These are phyloP conservation scores for Botrytis cinerea DNA, from an alignment of 2,329 filamentous ascomycete species.

Conservation along the genomic window DNA sequence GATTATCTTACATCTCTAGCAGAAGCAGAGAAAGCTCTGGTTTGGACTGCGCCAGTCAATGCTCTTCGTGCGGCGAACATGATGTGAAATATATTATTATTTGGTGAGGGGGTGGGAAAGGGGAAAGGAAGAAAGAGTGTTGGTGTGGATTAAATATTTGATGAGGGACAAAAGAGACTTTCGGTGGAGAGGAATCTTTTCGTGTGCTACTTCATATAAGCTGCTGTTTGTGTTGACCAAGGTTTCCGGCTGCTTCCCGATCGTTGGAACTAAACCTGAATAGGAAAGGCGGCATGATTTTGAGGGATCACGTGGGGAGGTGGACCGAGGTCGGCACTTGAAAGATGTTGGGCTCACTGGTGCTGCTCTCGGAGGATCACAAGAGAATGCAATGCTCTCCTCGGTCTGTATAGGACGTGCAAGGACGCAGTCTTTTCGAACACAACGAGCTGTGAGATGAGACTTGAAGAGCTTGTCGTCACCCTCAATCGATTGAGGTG, in stretches of 20 bases:
- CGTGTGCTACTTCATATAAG: not conserved
- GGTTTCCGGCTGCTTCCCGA: slow-evolving; percentile 14
- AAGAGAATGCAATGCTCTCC: no score
- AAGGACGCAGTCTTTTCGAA: not conserved
- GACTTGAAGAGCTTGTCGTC: not conserved
- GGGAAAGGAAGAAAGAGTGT: slow-evolving; percentile 23
- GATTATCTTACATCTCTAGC: slow-evolving; percentile 67
- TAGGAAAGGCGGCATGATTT: not conserved
- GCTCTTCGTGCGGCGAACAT: slow-evolving; percentile 76
- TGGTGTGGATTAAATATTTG: slow-evolving; percentile 26
- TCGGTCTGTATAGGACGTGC: no score
- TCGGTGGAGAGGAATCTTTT: slow-evolving; percentile 19
- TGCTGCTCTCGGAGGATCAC: not conserved
- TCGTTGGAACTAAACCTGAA: not conserved
- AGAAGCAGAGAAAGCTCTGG: slow-evolving; percentile 79
- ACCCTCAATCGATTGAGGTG: not conserved
- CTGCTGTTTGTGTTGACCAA: slow-evolving; percentile 14
- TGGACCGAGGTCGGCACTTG: slow-evolving; percentile 15
- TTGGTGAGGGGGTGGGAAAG: slow-evolving; percentile 20
- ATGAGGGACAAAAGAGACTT: slow-evolving; percentile 19
- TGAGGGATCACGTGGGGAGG: not conserved
- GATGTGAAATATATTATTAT: slow-evolving; percentile 27
- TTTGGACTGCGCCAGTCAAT: slow-evolving; percentile 60
- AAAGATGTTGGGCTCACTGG: not conserved
- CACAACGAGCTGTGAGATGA: not conserved